Evolutionary conservation across 1,284 basidiomycete species (phyloP).

Genomic region (Malassezia pachydermatis): DNA sequence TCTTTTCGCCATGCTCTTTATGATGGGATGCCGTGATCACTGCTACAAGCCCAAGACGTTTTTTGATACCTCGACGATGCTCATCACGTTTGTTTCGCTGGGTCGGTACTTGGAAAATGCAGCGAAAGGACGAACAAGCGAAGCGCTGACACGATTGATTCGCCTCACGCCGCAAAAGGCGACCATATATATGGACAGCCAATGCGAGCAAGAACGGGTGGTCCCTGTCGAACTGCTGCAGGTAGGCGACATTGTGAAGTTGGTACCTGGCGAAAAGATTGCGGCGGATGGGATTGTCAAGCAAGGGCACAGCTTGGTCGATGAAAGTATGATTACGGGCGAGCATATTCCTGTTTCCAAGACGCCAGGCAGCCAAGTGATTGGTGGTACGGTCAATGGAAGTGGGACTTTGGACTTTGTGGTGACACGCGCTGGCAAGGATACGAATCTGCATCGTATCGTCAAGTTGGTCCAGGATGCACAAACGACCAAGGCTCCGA

Average conservation of each 20-base stretch:
- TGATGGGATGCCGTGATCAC: constrained; percentile 45
- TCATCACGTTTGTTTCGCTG: constrained; percentile 91
- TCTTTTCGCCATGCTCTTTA: constrained; percentile 56
- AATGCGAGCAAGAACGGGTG: constrained; percentile 64
- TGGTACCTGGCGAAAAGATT: constrained; percentile 91
- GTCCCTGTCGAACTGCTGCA: constrained; percentile 90
- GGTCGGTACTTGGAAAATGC: constrained; percentile 91
- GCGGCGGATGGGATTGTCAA: constrained; percentile 88
- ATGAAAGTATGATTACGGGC: constrained; percentile 95
- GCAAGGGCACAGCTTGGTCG: constrained; percentile 72
- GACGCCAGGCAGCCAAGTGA: constrained; percentile 67
- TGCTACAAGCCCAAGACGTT: constrained; percentile 75
- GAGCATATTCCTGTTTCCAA: constrained; percentile 87
- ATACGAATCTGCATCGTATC: constrained; percentile 90
- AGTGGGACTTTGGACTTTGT: constrained; percentile 89
- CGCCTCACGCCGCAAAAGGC: constrained; percentile 86
- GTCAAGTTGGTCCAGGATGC: constrained; percentile 95
- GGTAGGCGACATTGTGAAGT: constrained; percentile 82
- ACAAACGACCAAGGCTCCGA: constrained; percentile 93
- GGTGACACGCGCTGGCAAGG: constrained; percentile 86
- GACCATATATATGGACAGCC: constrained; percentile 67
- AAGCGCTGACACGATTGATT: constrained; percentile 91
- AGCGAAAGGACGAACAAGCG: constrained; percentile 92
- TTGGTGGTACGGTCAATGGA: constrained; percentile 94
- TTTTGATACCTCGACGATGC: constrained; percentile 98